A percentile compares a stretch with the other conserved stretches of the same genome.
phyloP scores from a whole-genome alignment of 2,329 filamentous ascomycete genomes.

The Dendrostoma leiphaemia region DNA sequence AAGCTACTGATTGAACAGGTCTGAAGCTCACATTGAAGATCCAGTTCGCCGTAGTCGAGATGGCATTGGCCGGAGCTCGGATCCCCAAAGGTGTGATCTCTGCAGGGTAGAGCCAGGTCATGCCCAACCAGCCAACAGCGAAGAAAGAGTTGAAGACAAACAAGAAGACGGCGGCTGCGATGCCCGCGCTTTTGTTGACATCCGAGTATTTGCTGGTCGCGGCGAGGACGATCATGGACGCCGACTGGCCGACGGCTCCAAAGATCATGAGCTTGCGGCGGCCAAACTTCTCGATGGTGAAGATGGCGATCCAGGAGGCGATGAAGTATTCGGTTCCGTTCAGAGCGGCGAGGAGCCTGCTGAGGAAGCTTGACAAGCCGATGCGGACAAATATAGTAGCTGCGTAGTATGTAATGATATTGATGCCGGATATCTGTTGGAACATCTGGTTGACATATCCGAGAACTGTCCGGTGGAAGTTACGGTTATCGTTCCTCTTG shows the following conservation, averaged over 20 bases:
- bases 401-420: conserved; percentile 21
- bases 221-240: conserved; percentile 50
- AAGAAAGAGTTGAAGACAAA: conserved; percentile 55
- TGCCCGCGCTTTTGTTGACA: conserved; percentile 23
- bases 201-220: conserved; percentile 29
- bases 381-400: conserved; percentile 22
- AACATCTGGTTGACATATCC: conserved; percentile 26
- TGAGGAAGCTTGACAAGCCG: conserved; percentile 19
- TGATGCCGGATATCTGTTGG: conserved; percentile 40
- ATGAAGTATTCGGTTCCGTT: conserved; percentile 23
- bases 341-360: conserved; percentile 20
- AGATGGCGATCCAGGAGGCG: conserved; percentile 18
- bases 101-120: conserved; percentile 59
- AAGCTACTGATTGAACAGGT: background rate
- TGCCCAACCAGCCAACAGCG: conserved; percentile 50
- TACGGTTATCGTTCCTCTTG: conserved; percentile 9
- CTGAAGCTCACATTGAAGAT: conserved; percentile 11
- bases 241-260: conserved; percentile 54
- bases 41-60: conserved; percentile 14
- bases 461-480: conserved; percentile 10
- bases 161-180: conserved; percentile 37
- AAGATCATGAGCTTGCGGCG: conserved; percentile 31
- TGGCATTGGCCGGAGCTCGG: conserved; percentile 56
- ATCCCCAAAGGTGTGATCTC: conserved; percentile 53
- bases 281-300: conserved; percentile 22